Base-by-base conservation (phyloP, 352 stramenopile genomes). In the Globisporangium middletonii region DNA sequence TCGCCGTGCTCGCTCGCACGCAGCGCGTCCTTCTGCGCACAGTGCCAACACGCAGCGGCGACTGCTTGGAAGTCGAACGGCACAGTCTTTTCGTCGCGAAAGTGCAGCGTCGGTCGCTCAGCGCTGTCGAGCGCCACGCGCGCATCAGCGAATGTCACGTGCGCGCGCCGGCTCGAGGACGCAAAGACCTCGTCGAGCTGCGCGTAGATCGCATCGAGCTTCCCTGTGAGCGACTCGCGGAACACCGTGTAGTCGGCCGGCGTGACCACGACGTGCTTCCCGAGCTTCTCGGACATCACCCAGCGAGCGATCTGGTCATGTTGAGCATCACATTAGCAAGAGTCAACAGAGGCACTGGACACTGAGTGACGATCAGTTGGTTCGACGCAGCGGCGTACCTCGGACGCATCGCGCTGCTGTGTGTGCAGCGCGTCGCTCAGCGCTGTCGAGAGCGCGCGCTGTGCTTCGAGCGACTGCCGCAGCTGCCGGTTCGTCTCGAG, bases 21-120 rank as follows among this genome's bases (percentile, higher is more conserved):
- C 12, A 59, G 6, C 37, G 55, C 43, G 45, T 60, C 55, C 11
- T 23, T 23, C 35, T 47, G 16, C 11, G 16, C 38, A 7, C 12
- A 37, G 6, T n/a, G 27, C 56, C 56, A 62, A 15, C 42, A 48
- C 27, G 56, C 49, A 1, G 51, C 42, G 27, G 30, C 44, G 4
- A 62, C 56, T 4, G 48, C 49, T 19, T 33, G 37, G 11, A 57
- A 62, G 50, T 56, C 50, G 19, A 62, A 62, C 42, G 56, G 56
- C 23, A 56, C 16, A 5, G 55, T 44, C 27, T 56, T 55, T 26
- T 51, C 50, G 49, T 62, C 56, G 38, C 50, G 27, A 43, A 62
- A 56, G 26, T 52, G 41, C 12, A 62, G 30, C 13, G 50, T 56
- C 41, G 56, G 37, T 27, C 30, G 13, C 35, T 50, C 26, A 15